Conservation (phyloP, 345 rosid species). For the Aquilaria malaccensis region DNA sequence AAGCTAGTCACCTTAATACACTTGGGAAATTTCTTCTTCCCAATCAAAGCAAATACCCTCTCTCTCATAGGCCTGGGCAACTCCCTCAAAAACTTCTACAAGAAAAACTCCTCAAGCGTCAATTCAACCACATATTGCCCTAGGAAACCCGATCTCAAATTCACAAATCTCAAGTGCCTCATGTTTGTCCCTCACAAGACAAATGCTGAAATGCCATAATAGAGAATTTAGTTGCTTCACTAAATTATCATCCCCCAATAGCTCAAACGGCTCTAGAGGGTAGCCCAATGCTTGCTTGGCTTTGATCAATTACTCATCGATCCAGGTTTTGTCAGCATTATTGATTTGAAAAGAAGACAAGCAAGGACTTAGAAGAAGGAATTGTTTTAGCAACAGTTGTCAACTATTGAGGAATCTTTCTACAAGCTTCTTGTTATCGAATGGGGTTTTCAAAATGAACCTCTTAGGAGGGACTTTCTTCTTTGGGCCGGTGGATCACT, state of each 20-base stretch:
- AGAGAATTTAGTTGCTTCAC: conserved; percentile 87
- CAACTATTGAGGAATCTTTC: conserved; percentile 82
- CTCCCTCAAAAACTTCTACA: conserved; percentile 92
- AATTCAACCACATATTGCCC: conserved; percentile 95
- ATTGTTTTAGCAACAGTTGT: conserved; percentile 72
- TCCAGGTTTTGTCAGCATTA: conserved; percentile 82
- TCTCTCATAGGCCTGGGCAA: conserved; percentile 88
- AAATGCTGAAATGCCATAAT: conserved; percentile 88
- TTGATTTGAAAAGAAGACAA: conserved; percentile 72
- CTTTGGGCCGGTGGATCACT: conserved; percentile 50
- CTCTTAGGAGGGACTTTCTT: conserved; percentile 61
- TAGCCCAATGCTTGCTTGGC: conserved; percentile 95
- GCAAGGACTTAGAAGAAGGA: conserved; percentile 81
- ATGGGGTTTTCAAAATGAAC: conserved; percentile 72
- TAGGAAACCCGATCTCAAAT: conserved; percentile 68
- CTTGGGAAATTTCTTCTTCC: conserved; percentile 75
- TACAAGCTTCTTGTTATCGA: conserved; percentile 73
- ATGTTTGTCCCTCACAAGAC: conserved; percentile 74
- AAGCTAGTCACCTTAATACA: conserved; percentile 89
- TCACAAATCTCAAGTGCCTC: conserved; percentile 76
- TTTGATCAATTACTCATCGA: conserved; percentile 81
- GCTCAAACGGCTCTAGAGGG: conserved; percentile 60
- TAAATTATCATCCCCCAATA: conserved; percentile 69
- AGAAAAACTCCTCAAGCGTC: conserved; percentile 64
- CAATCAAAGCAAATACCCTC: conserved; percentile 85